Percentiles rank a stretch among this genome's conserved stretches.
Conservation (phyloP, 345 rosid species). For the Anastatica hierochuntica region DNA sequence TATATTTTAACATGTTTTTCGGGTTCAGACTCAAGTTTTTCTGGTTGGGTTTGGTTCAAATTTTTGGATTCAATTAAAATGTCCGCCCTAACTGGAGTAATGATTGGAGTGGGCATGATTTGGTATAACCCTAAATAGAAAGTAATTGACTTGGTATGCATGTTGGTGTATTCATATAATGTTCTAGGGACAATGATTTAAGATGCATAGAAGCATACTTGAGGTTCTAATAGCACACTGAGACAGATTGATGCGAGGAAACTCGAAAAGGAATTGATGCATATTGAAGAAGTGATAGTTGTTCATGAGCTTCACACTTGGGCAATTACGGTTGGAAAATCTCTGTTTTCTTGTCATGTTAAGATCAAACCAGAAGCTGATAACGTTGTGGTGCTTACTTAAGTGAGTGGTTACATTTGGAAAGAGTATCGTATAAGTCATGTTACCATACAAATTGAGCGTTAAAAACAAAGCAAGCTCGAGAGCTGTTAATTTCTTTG, state of each 20-base stretch:
- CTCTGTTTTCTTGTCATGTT: slow-evolving; percentile 52
- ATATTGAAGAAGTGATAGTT: slow-evolving; percentile 35
- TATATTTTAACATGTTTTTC: too few relatives aligned
- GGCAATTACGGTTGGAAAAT: slow-evolving; percentile 46
- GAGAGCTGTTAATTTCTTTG: too few relatives aligned
- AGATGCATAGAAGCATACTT: slow-evolving; percentile 36
- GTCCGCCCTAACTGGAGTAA: too few relatives aligned
- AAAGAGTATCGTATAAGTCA: too few relatives aligned
- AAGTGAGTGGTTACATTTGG: too few relatives aligned
- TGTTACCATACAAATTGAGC: too few relatives aligned
- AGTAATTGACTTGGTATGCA: slow-evolving; percentile 46
- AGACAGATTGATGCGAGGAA: slow-evolving; percentile 28
- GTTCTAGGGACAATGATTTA: slow-evolving; percentile 37
- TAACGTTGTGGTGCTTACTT: too few relatives aligned
- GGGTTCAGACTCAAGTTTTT: too few relatives aligned
- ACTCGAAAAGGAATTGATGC: slow-evolving; percentile 34
- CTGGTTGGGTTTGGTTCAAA: too few relatives aligned
- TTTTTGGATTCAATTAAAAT: too few relatives aligned
- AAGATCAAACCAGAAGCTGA: slow-evolving; percentile 37
- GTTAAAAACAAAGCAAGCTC: too few relatives aligned
- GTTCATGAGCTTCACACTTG: slow-evolving; percentile 64
- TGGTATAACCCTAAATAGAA: slow-evolving; percentile 50
- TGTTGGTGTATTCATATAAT: slow-evolving; percentile 41
- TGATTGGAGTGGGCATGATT: slow-evolving; percentile 54
- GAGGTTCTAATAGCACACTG: slow-evolving; percentile 49